These are phyloP conservation scores for Polygonum maritimum DNA, from an alignment of 148 eudicot species.

Conservation along the genomic window DNA sequence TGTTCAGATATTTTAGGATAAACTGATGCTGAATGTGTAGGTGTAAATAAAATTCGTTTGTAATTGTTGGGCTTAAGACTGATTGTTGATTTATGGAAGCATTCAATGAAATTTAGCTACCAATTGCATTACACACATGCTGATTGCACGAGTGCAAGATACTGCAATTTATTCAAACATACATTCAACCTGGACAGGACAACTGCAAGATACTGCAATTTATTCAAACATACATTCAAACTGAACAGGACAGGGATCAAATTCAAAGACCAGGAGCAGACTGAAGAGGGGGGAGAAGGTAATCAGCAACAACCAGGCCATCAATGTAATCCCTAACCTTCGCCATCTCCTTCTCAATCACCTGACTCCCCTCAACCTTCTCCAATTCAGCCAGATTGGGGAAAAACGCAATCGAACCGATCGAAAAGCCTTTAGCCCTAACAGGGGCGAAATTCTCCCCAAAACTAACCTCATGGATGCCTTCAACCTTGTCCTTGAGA, in stretches of 20 bases:
- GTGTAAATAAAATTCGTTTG: background rate
- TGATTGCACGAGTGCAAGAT: background rate
- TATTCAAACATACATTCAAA: conserved; percentile 3
- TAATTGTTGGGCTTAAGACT: background rate
- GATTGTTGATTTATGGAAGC: background rate
- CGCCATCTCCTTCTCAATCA: conserved; percentile 44
- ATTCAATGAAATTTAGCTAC: background rate
- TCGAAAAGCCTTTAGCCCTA: conserved; percentile 75
- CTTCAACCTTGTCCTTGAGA: conserved; percentile 31
- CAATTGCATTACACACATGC: too few relatives aligned
- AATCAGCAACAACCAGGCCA: conserved; percentile 56
- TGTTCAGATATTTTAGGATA: background rate
- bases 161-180: background rate
- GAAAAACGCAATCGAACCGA: conserved; percentile 59
- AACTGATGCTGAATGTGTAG: background rate
- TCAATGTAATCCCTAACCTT: conserved; percentile 61
- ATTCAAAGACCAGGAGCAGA: conserved; percentile 10
- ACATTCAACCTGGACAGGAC: too few relatives aligned
- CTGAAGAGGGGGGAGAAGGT: conserved; percentile 22
- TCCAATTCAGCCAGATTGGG: conserved; percentile 45
- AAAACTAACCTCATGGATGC: conserved; percentile 35
- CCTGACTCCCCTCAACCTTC: conserved; percentile 26
- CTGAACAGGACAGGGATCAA: background rate
- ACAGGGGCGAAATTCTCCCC: conserved; percentile 83
- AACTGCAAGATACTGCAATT: background rate